Percentiles rank a stretch among this genome's conserved stretches.
These are phyloP conservation scores for Leccinellum albellum DNA, from an alignment of 768 basidiomycete genomes.

Conservation along the genomic window DNA sequence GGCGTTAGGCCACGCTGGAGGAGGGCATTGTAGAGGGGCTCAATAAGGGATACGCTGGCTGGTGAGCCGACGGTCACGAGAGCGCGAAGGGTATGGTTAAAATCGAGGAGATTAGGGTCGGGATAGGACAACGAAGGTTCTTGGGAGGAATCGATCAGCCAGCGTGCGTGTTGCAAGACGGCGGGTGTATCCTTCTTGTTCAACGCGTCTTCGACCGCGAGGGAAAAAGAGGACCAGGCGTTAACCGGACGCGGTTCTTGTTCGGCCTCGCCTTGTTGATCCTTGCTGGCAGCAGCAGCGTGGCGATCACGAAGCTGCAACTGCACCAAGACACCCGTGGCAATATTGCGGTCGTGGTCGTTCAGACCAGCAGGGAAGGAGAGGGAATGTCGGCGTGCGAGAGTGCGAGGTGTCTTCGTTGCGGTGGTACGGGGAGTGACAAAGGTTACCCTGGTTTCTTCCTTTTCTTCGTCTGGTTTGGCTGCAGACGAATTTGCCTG, in stretches of 20 bases:
- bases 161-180: slow-evolving; percentile 14
- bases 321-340: slow-evolving; percentile 58
- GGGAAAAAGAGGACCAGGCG: slow-evolving; percentile 18
- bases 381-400: slow-evolving; percentile 58
- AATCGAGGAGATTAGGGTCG: slow-evolving; percentile 46
- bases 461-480: slow-evolving; percentile 53
- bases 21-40: slow-evolving; percentile 73
- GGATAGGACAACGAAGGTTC: slow-evolving; percentile 26
- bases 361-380: slow-evolving; percentile 42
- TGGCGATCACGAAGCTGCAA: slow-evolving; percentile 61
- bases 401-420: slow-evolving; percentile 39
- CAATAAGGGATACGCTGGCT: slow-evolving; percentile 51
- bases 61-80: slow-evolving; percentile 38
- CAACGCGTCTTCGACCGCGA: slow-evolving; percentile 18
- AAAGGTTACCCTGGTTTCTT: slow-evolving; percentile 41
- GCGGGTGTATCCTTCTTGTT: slow-evolving; percentile 6
- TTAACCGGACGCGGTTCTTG: slow-evolving; percentile 25
- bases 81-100: slow-evolving; percentile 55
- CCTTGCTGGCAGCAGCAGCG: slow-evolving; percentile 31
- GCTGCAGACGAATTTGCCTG: slow-evolving; percentile 63
- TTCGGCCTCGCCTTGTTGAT: slow-evolving; percentile 16
- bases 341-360: slow-evolving; percentile 33
- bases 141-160: slow-evolving; percentile 34
- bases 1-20: slow-evolving; percentile 59
- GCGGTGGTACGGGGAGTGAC: slow-evolving; percentile 26